These are phyloP conservation scores for Aspergillus piperis DNA, from an alignment of 2,329 filamentous ascomycete species.

Conservation along the genomic window DNA sequence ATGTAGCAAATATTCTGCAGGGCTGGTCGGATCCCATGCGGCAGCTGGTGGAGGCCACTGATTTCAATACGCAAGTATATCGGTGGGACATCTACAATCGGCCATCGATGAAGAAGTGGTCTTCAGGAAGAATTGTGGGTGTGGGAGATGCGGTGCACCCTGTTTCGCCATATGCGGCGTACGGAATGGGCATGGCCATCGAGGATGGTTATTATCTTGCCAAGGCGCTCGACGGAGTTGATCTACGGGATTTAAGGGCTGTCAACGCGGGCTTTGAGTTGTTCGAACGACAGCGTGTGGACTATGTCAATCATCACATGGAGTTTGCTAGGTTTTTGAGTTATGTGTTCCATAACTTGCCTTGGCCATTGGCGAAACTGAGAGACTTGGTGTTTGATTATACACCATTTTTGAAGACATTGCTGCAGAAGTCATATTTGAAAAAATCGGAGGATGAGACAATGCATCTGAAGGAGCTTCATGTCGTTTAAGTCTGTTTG, in stretches of 20 bases:
- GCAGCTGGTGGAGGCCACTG: not conserved
- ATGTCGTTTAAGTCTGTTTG: not conserved
- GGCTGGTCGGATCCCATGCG: constrained; percentile 6
- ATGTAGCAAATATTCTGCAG: not conserved
- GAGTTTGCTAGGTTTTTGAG: constrained; percentile 1
- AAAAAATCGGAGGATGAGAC: constrained; percentile 5
- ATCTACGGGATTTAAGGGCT: not conserved
- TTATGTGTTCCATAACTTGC: not conserved
- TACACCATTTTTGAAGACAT: not conserved
- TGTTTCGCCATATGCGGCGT: constrained; percentile 9
- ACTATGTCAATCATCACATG: constrained; percentile 11
- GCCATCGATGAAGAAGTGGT: constrained; percentile 9
- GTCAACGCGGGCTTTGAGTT: constrained; percentile 7
- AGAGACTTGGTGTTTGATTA: constrained; percentile 9
- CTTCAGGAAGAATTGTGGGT: not conserved
- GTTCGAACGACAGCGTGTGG: not conserved
- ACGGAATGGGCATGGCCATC: constrained; percentile 12
- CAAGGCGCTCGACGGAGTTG: not conserved
- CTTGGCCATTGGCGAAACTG: constrained; percentile 3
- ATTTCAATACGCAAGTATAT: constrained; percentile 6
- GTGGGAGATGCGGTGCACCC: constrained; percentile 6
- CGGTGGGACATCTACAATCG: constrained; percentile 9
- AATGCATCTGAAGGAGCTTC: not conserved
- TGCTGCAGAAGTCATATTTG: not conserved
- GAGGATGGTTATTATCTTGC: constrained; percentile 10